These are phyloP conservation scores for Globisporangium perplexum DNA, from an alignment of 352 stramenopile species.

Conservation along the genomic window DNA sequence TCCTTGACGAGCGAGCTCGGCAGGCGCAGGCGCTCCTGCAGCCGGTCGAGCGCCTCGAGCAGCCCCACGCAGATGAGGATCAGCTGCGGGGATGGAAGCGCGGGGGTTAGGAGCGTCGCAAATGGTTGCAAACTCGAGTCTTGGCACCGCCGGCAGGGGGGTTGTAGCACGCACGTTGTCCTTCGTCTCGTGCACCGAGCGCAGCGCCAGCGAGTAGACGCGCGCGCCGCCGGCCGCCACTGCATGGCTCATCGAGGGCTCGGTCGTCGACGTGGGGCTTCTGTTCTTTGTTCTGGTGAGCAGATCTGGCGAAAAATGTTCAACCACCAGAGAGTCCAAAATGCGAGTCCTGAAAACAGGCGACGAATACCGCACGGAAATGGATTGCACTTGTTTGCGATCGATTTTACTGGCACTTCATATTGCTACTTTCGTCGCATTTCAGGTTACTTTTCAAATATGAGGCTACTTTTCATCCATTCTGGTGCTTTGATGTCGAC, in stretches of 20 bases:
- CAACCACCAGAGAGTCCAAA: no score
- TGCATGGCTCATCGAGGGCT: slow-evolving; percentile 19
- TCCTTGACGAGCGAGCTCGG: slow-evolving; percentile 68
- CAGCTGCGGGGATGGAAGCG: slow-evolving; percentile 25
- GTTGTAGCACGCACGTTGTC: slow-evolving; percentile 37
- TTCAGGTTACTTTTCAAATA: no score
- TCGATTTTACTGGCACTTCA: no score
- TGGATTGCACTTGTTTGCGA: no score
- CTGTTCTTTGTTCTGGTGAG: no score
- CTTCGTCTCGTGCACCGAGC: slow-evolving; percentile 64
- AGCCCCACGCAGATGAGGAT: slow-evolving; percentile 74
- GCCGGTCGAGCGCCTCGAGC: slow-evolving; percentile 62
- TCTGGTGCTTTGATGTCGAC: no score
- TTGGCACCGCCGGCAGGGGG: no score
- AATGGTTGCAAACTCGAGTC: not conserved
- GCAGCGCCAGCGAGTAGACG: slow-evolving; percentile 55
- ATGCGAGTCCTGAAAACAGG: no score
- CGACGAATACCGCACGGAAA: no score
- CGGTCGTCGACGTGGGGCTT: slow-evolving; percentile 10
- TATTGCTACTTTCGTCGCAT: no score
- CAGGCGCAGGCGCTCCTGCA: slow-evolving; percentile 68
- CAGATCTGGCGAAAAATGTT: no score
- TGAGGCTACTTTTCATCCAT: no score
- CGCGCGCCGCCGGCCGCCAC: slow-evolving; percentile 21
- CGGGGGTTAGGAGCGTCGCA: not conserved